Conservation (phyloP, 148 eudicot species). For the Cornus florida region DNA sequence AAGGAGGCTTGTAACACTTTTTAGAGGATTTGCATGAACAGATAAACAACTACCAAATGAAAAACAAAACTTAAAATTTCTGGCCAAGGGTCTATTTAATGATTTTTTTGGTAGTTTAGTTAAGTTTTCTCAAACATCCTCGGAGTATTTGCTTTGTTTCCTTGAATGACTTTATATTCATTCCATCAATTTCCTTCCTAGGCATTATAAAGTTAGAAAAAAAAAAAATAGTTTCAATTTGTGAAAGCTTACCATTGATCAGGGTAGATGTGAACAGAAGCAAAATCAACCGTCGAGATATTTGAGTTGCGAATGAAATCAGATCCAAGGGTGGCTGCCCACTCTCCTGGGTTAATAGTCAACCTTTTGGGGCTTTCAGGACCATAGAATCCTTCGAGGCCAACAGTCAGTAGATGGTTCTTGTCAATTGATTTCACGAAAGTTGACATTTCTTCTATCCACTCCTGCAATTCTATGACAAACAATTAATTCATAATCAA, state of each 20-base stretch:
- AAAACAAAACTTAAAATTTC: neutral
- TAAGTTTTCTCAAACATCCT: neutral
- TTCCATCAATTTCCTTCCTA: neutral
- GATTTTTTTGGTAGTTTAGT: too few species aligned
- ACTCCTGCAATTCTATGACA: slow-evolving; percentile 61
- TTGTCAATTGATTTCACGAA: slow-evolving; percentile 75
- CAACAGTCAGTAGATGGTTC: slow-evolving; percentile 83
- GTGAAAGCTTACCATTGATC: slow-evolving; percentile 83
- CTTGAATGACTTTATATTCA: neutral
- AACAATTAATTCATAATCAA: neutral
- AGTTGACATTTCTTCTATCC: slow-evolving; percentile 93
- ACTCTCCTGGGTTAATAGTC: slow-evolving; percentile 66
- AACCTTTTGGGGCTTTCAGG: slow-evolving; percentile 59
- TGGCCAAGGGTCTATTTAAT: neutral
- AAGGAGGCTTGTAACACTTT: neutral
- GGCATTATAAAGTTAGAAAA: too few species aligned
- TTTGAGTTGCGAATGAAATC: slow-evolving; percentile 88
- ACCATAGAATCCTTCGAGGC: slow-evolving; percentile 93
- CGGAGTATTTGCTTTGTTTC: neutral
- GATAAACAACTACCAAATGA: neutral
- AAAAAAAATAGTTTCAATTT: too few species aligned
- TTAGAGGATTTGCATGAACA: neutral
- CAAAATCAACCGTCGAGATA: slow-evolving; percentile 77
- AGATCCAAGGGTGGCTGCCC: slow-evolving; percentile 74
- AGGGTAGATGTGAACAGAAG: slow-evolving; percentile 91